phyloP scores from a whole-genome alignment of 176 grass and related monocot species.

The Ensete glaucum region DNA sequence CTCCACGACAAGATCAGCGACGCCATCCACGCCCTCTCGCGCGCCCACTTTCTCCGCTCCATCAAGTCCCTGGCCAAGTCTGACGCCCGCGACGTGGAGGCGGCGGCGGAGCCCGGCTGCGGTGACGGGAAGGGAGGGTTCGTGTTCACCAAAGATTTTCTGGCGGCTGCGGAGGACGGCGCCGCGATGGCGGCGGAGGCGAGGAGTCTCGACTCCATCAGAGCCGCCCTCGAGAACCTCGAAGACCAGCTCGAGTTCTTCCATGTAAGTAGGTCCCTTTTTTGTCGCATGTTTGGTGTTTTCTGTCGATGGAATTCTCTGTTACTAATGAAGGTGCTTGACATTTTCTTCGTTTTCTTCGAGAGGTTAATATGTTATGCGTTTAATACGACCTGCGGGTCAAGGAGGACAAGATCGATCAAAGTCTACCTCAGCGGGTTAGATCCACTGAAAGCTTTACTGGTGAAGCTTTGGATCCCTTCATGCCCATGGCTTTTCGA shows the following conservation, averaged over 20 bases:
- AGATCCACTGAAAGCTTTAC: too few species aligned
- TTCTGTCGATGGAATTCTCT: too few species aligned
- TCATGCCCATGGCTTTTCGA: too few species aligned
- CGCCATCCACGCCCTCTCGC: constrained; percentile 43
- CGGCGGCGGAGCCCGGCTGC: background rate
- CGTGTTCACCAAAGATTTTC: constrained; percentile 50
- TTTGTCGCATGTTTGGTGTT: too few species aligned
- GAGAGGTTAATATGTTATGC: too few species aligned
- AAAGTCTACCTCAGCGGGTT: too few species aligned
- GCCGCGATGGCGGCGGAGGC: constrained; percentile 46
- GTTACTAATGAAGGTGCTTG: too few species aligned
- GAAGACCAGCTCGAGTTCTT: constrained; percentile 82
- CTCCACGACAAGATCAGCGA: constrained; percentile 62
- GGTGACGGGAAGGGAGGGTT: constrained; percentile 27
- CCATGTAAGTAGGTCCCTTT: constrained; percentile 37
- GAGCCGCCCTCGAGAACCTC: constrained; percentile 73
- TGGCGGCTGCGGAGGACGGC: background rate
- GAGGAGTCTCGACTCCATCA: constrained; percentile 71
- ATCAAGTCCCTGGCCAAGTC: background rate
- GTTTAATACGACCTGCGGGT: too few species aligned
- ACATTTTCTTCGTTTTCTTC: too few species aligned
- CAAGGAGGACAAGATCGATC: too few species aligned
- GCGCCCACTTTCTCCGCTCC: constrained; percentile 34
- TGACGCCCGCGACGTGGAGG: background rate
- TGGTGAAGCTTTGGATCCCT: too few species aligned